These are phyloP conservation scores for Penicillium mononematosum DNA, from an alignment of 495 filamentous ascomycete genomes.

Conservation along the genomic window DNA sequence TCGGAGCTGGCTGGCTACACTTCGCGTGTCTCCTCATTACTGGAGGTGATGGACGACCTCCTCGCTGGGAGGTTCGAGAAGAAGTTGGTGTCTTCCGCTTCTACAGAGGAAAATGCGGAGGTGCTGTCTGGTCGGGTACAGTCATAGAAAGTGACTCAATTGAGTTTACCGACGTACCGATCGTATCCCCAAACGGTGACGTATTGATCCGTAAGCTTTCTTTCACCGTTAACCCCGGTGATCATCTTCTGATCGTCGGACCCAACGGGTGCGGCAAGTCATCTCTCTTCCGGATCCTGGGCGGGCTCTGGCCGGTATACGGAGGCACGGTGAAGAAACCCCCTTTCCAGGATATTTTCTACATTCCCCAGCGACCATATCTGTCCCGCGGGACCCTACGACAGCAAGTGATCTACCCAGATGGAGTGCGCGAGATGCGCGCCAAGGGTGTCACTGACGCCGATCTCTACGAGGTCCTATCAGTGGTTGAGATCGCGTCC, in stretches of 20 bases:
- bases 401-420: constrained; percentile 96
- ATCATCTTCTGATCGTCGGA: constrained; percentile 91
- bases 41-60: constrained; percentile 94
- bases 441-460: constrained; percentile 78
- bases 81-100: constrained; percentile 87
- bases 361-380: constrained; percentile 95
- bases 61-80: constrained; percentile 87
- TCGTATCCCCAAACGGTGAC: constrained; percentile 95
- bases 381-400: constrained; percentile 83
- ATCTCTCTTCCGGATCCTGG: constrained; percentile 90
- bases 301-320: constrained; percentile 98
- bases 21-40: constrained; percentile 78
- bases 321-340: constrained; percentile 90
- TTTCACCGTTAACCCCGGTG: constrained; percentile 79
- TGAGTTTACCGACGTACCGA: constrained; percentile 88
- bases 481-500: constrained; percentile 74
- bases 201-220: constrained; percentile 79
- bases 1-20: constrained; percentile 95
- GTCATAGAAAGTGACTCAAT: constrained; percentile 79
- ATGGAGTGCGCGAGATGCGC: constrained; percentile 82
- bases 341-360: constrained; percentile 87
- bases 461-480: constrained; percentile 74
- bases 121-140: constrained; percentile 77
- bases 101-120: constrained; percentile 70
- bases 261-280: constrained; percentile 98